Evolutionary conservation across 1,284 basidiomycete species (phyloP), one percentile per base, ranked within the genome.

Genomic region (Pseudozyma thailandica): DNA sequence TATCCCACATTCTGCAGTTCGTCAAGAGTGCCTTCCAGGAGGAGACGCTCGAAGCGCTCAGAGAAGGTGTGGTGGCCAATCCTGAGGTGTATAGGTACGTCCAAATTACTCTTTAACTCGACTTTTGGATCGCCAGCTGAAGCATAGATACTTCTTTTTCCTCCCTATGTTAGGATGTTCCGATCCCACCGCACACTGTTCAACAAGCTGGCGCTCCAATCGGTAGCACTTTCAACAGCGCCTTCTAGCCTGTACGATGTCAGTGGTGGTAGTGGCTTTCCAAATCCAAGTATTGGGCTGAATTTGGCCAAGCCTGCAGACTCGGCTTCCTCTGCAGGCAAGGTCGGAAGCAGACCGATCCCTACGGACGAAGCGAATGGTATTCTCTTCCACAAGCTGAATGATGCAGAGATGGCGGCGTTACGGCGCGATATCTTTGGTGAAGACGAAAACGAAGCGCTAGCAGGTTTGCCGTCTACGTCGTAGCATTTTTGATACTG

Each of bases 161-260:
- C 33, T n/a, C n/a, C 33, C 8, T n/a, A n/a, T n/a, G n/a, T 16
- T n/a, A 35, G 65, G 7, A 71, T 78, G 62, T 72, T 56, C 21
- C 50, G 69, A 12, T 54, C 45, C 16, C 64, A 78, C 15, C 30
- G 68, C 0, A 35, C 54, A 13, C 50, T 78, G 30, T 78, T 76
- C 53, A 50, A 68, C 47, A 78, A 74, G 57, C 51, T 78, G 13
- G 74, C 76, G 9, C 30, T 60, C n/a, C 76, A 78, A 20, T 66
- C 58, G 7, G 75, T 72, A 9, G 62, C 70, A n/a, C 42, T 77
- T 4, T 66, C 60, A 0, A 72, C 63, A n/a, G 46, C 61, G 1
- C 70, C 70, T 6, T 56, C 58, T 23, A 72, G 69, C n/a, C 28
- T 75, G 23, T 75, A 72, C 27, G 73, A 75, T 48, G 50, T 55